Evolutionary conservation across 2,329 filamentous ascomycete genomes (phyloP).

Genomic region (Hypomyces perniciosus): DNA sequence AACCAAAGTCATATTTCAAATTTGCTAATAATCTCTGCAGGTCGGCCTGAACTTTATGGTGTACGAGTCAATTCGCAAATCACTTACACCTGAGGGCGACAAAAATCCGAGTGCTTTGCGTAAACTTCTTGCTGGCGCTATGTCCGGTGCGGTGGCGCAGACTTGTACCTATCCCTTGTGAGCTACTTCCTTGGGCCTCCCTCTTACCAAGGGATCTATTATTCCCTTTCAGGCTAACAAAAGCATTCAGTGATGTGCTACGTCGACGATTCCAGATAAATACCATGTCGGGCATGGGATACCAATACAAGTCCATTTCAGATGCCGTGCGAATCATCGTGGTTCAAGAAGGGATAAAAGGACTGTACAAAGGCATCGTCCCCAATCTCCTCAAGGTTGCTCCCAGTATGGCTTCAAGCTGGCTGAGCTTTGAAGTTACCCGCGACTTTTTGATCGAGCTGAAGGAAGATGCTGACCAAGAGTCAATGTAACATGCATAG

Average conservation of each 20-base stretch:
- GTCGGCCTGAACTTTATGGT: slow-evolving; percentile 98
- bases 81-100: slow-evolving; percentile 82
- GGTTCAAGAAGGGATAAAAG: slow-evolving; percentile 72
- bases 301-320: slow-evolving; percentile 81
- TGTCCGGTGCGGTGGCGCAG: slow-evolving; percentile 94
- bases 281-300: slow-evolving; percentile 97
- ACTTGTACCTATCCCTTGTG: slow-evolving; percentile 98
- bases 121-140: slow-evolving; percentile 82
- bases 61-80: slow-evolving; percentile 81
- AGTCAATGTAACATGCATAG: not conserved
- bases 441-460: slow-evolving; percentile 74
- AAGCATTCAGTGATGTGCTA: slow-evolving; percentile 66
- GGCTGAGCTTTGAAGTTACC: slow-evolving; percentile 93
- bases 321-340: slow-evolving; percentile 81
- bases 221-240: slow-evolving; percentile 17
- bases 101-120: slow-evolving; percentile 71
- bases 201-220: not conserved
- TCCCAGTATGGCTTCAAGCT: slow-evolving; percentile 97
- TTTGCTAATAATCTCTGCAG: slow-evolving; percentile 36
- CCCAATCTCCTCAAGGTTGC: slow-evolving; percentile 96
- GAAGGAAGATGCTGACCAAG: slow-evolving; percentile 24
- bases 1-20: not conserved
- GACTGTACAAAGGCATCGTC: slow-evolving; percentile 92
- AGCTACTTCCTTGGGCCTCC: slow-evolving; percentile 31
- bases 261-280: slow-evolving; percentile 96